Evolutionary conservation across 208 protist genomes (phyloP).

Genomic region (Crithidia thermophila): DNA sequence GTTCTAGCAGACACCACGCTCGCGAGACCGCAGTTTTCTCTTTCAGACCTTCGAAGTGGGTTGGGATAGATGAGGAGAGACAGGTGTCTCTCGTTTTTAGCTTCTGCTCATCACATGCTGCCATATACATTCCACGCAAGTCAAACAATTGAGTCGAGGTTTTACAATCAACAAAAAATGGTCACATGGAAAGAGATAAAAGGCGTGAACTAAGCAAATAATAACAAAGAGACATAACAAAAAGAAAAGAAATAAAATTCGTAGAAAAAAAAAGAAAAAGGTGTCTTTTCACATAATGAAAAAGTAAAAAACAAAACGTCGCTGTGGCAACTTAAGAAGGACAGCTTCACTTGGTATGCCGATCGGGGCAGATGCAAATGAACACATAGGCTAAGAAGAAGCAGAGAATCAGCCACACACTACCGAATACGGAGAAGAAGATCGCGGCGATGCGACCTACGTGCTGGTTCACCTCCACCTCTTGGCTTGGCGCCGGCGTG

Average conservation of each 20-base stretch:
- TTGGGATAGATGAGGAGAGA: too few species aligned
- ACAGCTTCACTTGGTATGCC: slow-evolving; percentile 16
- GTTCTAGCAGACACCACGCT: too few species aligned
- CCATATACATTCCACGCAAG: too few species aligned
- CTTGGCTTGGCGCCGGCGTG: background rate
- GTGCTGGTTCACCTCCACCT: slow-evolving; percentile 16
- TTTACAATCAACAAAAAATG: too few species aligned
- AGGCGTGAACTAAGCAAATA: background rate
- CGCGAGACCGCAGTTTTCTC: too few species aligned
- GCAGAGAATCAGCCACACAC: slow-evolving; percentile 13
- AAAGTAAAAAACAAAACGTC: too few species aligned
- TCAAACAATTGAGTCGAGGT: too few species aligned
- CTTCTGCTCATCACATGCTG: too few species aligned
- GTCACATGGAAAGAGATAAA: background rate
- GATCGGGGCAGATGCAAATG: slow-evolving; percentile 18
- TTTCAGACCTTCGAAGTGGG: too few species aligned
- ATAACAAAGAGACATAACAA: slow-evolving; percentile 1
- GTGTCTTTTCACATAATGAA: background rate
- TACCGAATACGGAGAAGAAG: slow-evolving; percentile 14
- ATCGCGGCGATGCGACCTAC: slow-evolving; percentile 13
- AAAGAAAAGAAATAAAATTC: background rate
- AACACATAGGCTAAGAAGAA: slow-evolving; percentile 23
- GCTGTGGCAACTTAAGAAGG: background rate
- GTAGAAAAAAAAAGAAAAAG: background rate
- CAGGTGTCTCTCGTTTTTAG: too few species aligned